Percentiles rank a stretch among this genome's conserved stretches.
Evolutionary conservation across 768 basidiomycete genomes (phyloP).

Genomic region (Collybia nuda): DNA sequence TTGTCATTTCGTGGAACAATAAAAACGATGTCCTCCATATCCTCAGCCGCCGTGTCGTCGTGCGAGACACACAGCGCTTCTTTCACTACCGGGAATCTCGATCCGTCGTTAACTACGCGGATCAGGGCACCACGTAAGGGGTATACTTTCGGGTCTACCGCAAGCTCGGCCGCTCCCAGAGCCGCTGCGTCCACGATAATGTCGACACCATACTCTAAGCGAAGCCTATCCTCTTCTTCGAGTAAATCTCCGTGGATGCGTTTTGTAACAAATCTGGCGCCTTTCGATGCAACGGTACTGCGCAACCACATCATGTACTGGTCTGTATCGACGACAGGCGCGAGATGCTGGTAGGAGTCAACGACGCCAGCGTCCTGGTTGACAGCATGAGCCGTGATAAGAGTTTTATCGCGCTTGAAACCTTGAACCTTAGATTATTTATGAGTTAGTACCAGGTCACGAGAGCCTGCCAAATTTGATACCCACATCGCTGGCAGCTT

Average conservation of each 20-base stretch:
- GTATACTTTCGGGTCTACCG: constrained; percentile 30
- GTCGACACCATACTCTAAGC: constrained; percentile 22
- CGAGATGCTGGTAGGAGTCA: constrained; percentile 33
- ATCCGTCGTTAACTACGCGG: constrained; percentile 33
- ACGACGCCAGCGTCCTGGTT: constrained; percentile 27
- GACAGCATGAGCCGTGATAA: constrained; percentile 24
- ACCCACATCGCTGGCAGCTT: constrained; percentile 4
- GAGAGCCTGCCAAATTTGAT: neutral
- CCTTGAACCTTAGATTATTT: constrained; percentile 18
- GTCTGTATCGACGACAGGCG: constrained; percentile 37
- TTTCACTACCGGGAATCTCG: constrained; percentile 30
- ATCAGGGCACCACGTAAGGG: constrained; percentile 37
- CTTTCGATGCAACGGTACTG: constrained; percentile 22
- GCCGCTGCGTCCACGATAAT: constrained; percentile 37
- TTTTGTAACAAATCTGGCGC: constrained; percentile 24
- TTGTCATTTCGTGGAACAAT: constrained; percentile 35
- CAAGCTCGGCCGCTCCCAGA: constrained; percentile 27
- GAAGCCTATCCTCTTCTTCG: constrained; percentile 21
- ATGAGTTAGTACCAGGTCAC: neutral
- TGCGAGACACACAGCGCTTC: constrained; percentile 31
- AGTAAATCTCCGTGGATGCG: constrained; percentile 30
- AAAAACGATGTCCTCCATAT: constrained; percentile 29
- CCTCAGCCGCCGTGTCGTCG: constrained; percentile 26
- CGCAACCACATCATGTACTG: constrained; percentile 31
- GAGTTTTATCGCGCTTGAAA: constrained; percentile 18